Conservation (phyloP, 176 grass and related monocot species). For the Melocanna baccifera region DNA sequence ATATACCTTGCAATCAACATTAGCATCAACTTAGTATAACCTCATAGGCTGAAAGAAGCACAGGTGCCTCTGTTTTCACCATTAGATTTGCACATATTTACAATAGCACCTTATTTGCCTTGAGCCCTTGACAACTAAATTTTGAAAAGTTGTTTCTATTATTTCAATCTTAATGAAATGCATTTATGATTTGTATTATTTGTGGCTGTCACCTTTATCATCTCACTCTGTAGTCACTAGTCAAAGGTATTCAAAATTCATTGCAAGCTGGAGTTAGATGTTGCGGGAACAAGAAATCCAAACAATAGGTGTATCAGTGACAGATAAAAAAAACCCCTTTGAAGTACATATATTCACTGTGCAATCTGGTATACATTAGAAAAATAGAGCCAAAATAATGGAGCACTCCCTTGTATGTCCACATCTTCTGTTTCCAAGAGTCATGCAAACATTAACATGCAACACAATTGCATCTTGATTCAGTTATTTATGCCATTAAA, state of each 20-base stretch:
- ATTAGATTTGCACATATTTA: conserved; percentile 8
- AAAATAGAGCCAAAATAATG: neutral
- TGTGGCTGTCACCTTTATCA: neutral
- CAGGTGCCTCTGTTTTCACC: neutral
- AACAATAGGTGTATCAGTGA: neutral
- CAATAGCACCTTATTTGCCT: neutral
- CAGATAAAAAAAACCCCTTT: neutral
- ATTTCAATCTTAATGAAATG: neutral
- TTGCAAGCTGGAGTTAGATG: neutral
- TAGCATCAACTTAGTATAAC: conserved; percentile 11
- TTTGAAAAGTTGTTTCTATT: neutral
- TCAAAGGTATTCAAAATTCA: neutral
- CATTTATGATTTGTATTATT: neutral
- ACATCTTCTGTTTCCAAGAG: neutral
- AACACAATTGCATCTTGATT: conserved; percentile 21
- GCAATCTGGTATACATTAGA: neutral
- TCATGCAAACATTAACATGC: conserved; percentile 10
- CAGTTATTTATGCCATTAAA: neutral
- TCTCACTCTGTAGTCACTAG: neutral
- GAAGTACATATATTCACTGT: neutral
- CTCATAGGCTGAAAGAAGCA: neutral
- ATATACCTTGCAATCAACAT: neutral
- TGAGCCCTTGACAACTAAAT: neutral
- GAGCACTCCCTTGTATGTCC: neutral
- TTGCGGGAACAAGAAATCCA: neutral